Percentiles rank a stretch among this genome's conserved stretches.
These are phyloP conservation scores for Chaetomium globosum DNA, from an alignment of 2,329 filamentous ascomycete genomes.

Conservation along the genomic window DNA sequence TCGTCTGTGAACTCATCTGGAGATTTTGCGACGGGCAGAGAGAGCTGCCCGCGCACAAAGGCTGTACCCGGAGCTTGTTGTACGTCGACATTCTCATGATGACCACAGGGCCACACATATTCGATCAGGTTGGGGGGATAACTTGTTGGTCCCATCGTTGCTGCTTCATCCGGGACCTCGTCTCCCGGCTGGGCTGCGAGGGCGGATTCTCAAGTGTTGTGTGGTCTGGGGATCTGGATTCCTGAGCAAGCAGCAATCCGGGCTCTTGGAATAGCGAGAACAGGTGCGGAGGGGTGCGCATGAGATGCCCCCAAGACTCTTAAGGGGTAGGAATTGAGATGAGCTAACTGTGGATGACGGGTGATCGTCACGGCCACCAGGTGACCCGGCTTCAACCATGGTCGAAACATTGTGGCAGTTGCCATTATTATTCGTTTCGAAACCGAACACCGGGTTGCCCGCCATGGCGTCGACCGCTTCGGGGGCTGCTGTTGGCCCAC, in stretches of 20 bases:
- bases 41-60: slow-evolving; percentile 27
- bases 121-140: slow-evolving; percentile 28
- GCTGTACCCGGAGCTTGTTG: slow-evolving; percentile 24
- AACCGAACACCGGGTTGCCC: slow-evolving; percentile 4
- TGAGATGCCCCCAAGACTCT: slow-evolving; percentile 6
- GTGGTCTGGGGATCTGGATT: neutral
- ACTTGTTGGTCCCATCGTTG: slow-evolving; percentile 22
- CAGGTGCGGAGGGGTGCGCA: neutral
- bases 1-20: slow-evolving; percentile 29
- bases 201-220: neutral
- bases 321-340: slow-evolving; percentile 6
- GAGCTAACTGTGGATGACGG: neutral
- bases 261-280: neutral
- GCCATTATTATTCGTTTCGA: slow-evolving; percentile 15
- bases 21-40: slow-evolving; percentile 28
- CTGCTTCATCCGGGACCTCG: slow-evolving; percentile 11
- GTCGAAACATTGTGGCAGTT: slow-evolving; percentile 16
- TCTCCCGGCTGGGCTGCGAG: slow-evolving; percentile 2
- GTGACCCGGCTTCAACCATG: slow-evolving; percentile 7
- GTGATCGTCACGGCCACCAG: slow-evolving; percentile 9
- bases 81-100: slow-evolving; percentile 28
- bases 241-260: slow-evolving; percentile 10
- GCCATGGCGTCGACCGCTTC: slow-evolving; percentile 7
- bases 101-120: slow-evolving; percentile 33
- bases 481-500: slow-evolving; percentile 15